A percentile compares a stretch with the other conserved stretches of the same genome.
phyloP scores from a whole-genome alignment of 2,329 filamentous ascomycete genomes.

The Venturia aucupariae region DNA sequence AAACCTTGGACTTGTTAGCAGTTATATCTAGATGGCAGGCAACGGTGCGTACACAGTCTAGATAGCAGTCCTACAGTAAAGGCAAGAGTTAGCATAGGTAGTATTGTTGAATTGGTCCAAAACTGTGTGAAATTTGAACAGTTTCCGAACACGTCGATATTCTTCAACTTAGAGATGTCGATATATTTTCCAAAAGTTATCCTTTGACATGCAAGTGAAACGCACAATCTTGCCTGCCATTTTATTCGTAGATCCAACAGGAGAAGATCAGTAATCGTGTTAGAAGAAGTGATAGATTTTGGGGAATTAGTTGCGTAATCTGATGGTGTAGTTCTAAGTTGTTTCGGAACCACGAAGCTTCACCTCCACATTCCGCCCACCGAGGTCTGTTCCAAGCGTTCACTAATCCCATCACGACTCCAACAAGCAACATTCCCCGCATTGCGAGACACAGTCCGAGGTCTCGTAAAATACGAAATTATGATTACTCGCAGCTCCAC shows the following conservation, averaged over 20 bases:
- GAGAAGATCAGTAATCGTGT: background rate
- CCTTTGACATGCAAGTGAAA: background rate
- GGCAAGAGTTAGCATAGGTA: background rate
- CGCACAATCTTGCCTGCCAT: conserved; percentile 50
- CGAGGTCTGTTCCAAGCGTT: background rate
- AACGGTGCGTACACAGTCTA: conserved; percentile 51
- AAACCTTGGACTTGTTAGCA: conserved; percentile 42
- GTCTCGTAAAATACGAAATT: background rate
- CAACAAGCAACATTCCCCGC: background rate
- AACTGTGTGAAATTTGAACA: background rate
- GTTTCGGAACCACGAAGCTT: background rate
- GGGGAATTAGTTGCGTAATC: background rate
- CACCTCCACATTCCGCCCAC: background rate
- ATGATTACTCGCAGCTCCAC: background rate
- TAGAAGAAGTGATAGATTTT: background rate
- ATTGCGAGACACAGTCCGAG: background rate
- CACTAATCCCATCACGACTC: background rate
- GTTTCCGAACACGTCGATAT: too few relatives aligned
- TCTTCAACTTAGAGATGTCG: background rate
- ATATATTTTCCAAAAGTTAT: background rate
- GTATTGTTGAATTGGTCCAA: background rate
- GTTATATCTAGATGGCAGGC: background rate
- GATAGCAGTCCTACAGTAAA: conserved; percentile 40
- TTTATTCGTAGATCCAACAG: conserved; percentile 14
- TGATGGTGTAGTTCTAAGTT: background rate